Percentiles rank a stretch among this genome's conserved stretches.
phyloP scores from a whole-genome alignment of 2,329 filamentous ascomycete species.

The Phialocephala sp. region DNA sequence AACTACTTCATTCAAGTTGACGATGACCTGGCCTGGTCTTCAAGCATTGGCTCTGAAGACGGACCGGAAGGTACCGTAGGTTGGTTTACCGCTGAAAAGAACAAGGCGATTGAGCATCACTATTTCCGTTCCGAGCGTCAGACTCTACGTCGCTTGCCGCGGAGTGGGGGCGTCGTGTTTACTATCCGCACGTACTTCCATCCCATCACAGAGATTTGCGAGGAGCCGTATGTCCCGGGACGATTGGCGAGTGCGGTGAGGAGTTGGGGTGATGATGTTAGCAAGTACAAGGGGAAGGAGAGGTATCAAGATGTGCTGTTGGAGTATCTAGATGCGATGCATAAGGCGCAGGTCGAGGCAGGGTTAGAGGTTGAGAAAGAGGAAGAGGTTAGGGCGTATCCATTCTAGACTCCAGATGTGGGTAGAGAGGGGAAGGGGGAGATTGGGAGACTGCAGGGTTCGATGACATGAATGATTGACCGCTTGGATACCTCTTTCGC shows the following conservation, averaged over 20 bases:
- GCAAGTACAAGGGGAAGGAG: slow-evolving; percentile 77
- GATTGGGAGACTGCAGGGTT: background rate
- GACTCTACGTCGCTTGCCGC: slow-evolving; percentile 63
- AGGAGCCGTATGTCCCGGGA: slow-evolving; percentile 76
- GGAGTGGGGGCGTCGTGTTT: slow-evolving; percentile 62
- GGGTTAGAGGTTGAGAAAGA: slow-evolving; percentile 68
- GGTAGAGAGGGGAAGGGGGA: background rate
- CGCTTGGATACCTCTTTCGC: background rate
- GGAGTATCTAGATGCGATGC: slow-evolving; percentile 76
- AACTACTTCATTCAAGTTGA: slow-evolving; percentile 93
- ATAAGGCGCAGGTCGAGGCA: slow-evolving; percentile 72
- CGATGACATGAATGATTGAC: background rate
- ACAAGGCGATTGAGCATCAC: slow-evolving; percentile 74
- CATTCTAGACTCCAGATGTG: slow-evolving; percentile 47
- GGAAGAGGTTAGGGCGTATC: slow-evolving; percentile 66
- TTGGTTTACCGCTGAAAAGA: slow-evolving; percentile 79
- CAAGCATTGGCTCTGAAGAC: slow-evolving; percentile 78
- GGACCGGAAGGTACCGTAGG: slow-evolving; percentile 55
- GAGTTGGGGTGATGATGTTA: slow-evolving; percentile 82
- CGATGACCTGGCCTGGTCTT: slow-evolving; percentile 75
- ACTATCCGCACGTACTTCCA: slow-evolving; percentile 69
- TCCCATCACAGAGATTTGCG: slow-evolving; percentile 58
- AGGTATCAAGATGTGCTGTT: slow-evolving; percentile 75
- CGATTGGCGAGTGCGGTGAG: slow-evolving; percentile 77
- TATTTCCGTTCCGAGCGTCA: slow-evolving; percentile 75